Percentiles rank a stretch among this genome's conserved stretches.
Conservation (phyloP, 2,329 filamentous ascomycete genomes). For the Endoconidiophora polonica region DNA sequence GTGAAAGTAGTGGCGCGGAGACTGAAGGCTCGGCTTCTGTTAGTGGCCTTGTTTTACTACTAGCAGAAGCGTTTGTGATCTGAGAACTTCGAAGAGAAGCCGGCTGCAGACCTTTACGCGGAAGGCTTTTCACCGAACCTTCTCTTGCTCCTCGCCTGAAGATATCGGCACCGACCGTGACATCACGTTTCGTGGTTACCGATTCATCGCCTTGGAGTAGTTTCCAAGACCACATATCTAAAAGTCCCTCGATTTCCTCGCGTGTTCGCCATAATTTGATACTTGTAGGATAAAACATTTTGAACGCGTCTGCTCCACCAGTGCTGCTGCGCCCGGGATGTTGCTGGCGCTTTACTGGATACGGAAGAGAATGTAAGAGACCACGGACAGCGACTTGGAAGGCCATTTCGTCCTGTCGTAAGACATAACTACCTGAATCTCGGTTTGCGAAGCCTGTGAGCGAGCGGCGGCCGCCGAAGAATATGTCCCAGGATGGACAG, state of each 20-base stretch:
- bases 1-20: constrained; percentile 31
- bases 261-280: constrained; percentile 68
- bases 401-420: constrained; percentile 85
- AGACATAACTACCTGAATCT: constrained; percentile 50
- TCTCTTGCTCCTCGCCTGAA: constrained; percentile 29
- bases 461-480: constrained; percentile 37
- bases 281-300: constrained; percentile 84
- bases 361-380: constrained; percentile 67
- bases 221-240: constrained; percentile 52
- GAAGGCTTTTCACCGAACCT: constrained; percentile 13
- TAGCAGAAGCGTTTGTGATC: constrained; percentile 7
- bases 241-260: constrained; percentile 61
- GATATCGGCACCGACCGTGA: constrained; percentile 30
- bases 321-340: constrained; percentile 4
- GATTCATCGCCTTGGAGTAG: constrained; percentile 38
- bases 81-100: too few species aligned
- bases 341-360: constrained; percentile 55
- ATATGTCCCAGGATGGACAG: constrained; percentile 52
- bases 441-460: constrained; percentile 28
- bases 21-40: constrained; percentile 12
- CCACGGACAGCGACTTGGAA: constrained; percentile 85
- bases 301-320: constrained; percentile 42
- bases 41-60: background rate
- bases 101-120: constrained; percentile 8
- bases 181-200: constrained; percentile 19